phyloP scores from a whole-genome alignment of 1,284 basidiomycete genomes.

The Pseudozyma pruni region DNA sequence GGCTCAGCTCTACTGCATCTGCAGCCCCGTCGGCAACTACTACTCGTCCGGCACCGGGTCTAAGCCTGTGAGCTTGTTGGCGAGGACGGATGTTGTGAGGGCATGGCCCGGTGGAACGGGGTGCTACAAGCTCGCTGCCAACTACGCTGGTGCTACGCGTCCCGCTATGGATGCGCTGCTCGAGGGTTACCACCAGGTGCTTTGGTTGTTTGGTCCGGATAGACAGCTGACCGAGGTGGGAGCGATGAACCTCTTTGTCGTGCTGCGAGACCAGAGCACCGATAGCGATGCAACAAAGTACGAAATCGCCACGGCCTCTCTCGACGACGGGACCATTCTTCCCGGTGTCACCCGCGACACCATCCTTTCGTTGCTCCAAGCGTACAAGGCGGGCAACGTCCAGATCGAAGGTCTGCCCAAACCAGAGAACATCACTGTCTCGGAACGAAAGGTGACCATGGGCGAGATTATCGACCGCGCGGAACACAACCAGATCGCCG shows the following conservation, averaged over 20 bases:
- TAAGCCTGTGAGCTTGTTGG: conserved; percentile 50
- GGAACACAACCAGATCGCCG: conserved; percentile 26
- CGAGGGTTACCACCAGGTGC: conserved; percentile 49
- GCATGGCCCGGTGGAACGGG: conserved; percentile 93
- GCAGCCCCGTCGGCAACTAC: conserved; percentile 55
- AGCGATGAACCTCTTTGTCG: conserved; percentile 55
- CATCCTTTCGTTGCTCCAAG: conserved; percentile 76
- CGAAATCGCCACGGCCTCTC: conserved; percentile 70
- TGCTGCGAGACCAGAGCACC: conserved; percentile 40
- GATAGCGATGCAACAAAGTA: conserved; percentile 24
- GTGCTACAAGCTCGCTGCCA: conserved; percentile 88
- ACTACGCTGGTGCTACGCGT: conserved; percentile 68
- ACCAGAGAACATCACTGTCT: conserved; percentile 31
- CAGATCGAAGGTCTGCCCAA: conserved; percentile 50
- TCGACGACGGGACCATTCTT: conserved; percentile 80
- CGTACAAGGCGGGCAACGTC: conserved; percentile 75
- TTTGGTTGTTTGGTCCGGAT: conserved; percentile 51
- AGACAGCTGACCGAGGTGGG: conserved; percentile 53
- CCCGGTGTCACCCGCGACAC: conserved; percentile 93
- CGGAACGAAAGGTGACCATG: conserved; percentile 51
- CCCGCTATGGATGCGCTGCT: conserved; percentile 46
- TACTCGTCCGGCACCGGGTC: conserved; percentile 47
- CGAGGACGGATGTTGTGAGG: conserved; percentile 69
- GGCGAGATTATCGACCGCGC: conserved; percentile 43
- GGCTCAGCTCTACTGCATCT: conserved; percentile 56